Evolutionary conservation across 306 rosid genomes (phyloP), one percentile per base, ranked within the genome.

Genomic region (Elaeagnus macrophylla): DNA sequence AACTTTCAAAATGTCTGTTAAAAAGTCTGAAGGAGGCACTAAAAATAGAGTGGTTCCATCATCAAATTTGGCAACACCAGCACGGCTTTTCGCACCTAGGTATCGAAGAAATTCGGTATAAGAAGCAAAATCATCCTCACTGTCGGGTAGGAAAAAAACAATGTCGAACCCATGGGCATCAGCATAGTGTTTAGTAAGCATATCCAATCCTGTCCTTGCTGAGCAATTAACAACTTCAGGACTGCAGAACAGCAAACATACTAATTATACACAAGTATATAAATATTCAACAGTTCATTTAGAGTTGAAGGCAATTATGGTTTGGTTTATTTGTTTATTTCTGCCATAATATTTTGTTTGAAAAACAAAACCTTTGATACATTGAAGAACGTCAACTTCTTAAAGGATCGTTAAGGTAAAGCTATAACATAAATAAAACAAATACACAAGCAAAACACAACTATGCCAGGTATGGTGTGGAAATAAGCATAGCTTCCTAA

Each of bases 41-140:
- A 93, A 72, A 75, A 93, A 93, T 56, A 93, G 72, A 56, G 99
- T 93, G 64, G 88, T 88, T 52, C 82, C 85, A 67, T 84, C 93
- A 59, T 62, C 85, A 74, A 88, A 88, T 67, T 93, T 93, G 32
- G 99, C 99, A 67, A 93, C 99, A 71, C 99, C 99, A 59, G 99
- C 99, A 49, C 99, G 96, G 62, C 75, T 68, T 77, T 93, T 93
- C 12, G 83, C 96, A 62, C 95, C 81, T 12, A 93, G 73, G 57
- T 93, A 93, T 61, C 85, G 90, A 41, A 93, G 89, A 74, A 93
- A 93, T 74, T 93, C 99, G 18, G 99, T 93, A 68, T 88, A 93
- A n/a, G 99, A 88, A n/a, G 96, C 95, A 80, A 93, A 93, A 79
- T 93, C 99, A 37, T 81, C 90, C 75, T 84, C 95, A 10, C 99